phyloP scores from a whole-genome alignment of 495 filamentous ascomycete species.

The Bryoglossum gracile region DNA sequence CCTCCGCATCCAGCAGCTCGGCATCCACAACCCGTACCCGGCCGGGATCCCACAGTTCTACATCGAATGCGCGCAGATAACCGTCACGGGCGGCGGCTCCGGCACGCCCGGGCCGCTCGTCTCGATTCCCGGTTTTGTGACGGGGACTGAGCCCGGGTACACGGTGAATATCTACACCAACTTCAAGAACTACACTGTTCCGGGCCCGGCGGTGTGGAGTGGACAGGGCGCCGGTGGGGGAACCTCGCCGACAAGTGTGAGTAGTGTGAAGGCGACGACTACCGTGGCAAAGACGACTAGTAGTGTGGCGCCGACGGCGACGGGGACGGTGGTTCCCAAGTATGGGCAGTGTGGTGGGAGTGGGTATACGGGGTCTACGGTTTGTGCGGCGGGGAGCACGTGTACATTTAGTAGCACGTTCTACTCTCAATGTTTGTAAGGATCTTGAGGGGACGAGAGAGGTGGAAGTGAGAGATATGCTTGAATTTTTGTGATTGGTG shows the following conservation, averaged over 20 bases:
- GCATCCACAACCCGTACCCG: slow-evolving; percentile 49
- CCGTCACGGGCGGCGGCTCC: slow-evolving; percentile 46
- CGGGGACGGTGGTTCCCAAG: slow-evolving; percentile 6
- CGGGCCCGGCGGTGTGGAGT: slow-evolving; percentile 38
- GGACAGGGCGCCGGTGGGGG: slow-evolving; percentile 3
- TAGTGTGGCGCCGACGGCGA: background rate
- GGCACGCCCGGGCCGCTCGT: slow-evolving; percentile 37
- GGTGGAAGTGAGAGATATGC: too few species aligned
- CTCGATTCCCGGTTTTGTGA: slow-evolving; percentile 48
- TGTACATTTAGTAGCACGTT: slow-evolving; percentile 14
- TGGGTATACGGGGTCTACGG: slow-evolving; percentile 8
- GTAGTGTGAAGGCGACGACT: slow-evolving; percentile 17
- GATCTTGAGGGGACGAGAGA: background rate
- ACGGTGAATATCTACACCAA: slow-evolving; percentile 45
- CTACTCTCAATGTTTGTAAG: slow-evolving; percentile 24
- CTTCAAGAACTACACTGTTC: slow-evolving; percentile 43
- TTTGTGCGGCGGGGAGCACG: slow-evolving; percentile 16
- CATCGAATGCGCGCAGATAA: slow-evolving; percentile 52
- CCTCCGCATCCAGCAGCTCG: slow-evolving; percentile 54
- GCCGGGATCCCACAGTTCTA: slow-evolving; percentile 44
- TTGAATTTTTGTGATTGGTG: too few species aligned
- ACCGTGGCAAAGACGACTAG: slow-evolving; percentile 15
- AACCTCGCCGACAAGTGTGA: background rate
- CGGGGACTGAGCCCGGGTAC: slow-evolving; percentile 47
- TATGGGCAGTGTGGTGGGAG: slow-evolving; percentile 22